Base-by-base conservation (phyloP, 805 yeast species). In the Pichia cabralensis region DNA sequence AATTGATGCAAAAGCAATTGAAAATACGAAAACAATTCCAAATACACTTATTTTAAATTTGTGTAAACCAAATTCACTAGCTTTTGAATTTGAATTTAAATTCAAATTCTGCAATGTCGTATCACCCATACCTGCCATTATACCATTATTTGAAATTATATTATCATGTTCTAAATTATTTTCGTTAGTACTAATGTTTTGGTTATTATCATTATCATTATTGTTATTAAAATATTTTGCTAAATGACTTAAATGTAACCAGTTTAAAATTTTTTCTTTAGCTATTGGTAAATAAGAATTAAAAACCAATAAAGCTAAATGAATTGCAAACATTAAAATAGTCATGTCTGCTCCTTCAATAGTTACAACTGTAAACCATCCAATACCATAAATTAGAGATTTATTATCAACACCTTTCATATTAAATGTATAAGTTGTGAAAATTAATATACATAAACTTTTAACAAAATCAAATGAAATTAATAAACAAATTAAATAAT, bases 291-390 rank as follows among this genome's bases (percentile, higher is more conserved):
- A 4, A 15, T 15, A 26, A 15, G 58, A 17, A 58, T 64, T 61
- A 54, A 83, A 81, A 5, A 86, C 79, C 21, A 84, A 59, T 28
- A 85, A 50, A 19, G 75, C 83, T 8, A 89, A 80, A 56, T 86
- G 95, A 12, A 85, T 57, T 2, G 96, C 95, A 58, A 86, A 80
- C 23, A 79, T 68, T 22, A 84, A 60, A 34, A 85, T 86, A 13
- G 92, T 86, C 23, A 84, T 50, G 56, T 86, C 96, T 2, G 88
- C 85, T 15, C 94, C 94, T 55, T 83, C 94, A 11, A 81, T 79
- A 16, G 84, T 68, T 26, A 76, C 65, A 3, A 88, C 82, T 1
- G 94, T 80, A 55, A 83, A 76, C 64, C 81, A 85, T 2, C 95
- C 95, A 23, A 80, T 67, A 5, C 74, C 71, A 48, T 76, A 73